Percentiles rank a stretch among this genome's conserved stretches.
Evolutionary conservation across 2,329 filamentous ascomycete genomes (phyloP).

Genomic region (Coniochaeta sp.): DNA sequence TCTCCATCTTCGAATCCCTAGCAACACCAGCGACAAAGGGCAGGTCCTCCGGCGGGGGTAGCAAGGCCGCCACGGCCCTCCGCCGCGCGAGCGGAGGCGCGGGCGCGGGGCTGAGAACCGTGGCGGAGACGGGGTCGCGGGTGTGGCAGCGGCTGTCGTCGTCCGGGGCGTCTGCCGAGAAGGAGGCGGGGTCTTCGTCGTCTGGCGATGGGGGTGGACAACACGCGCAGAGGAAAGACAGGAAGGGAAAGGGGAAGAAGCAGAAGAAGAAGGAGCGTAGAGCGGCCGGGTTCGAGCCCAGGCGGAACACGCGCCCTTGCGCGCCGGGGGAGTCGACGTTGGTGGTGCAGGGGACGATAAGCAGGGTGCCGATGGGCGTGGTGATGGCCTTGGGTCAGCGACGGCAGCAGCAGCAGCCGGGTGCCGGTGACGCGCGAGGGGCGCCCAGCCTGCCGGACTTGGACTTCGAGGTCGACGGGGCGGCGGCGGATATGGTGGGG

Average conservation of each 20-base stretch:
- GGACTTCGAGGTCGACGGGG: conserved; percentile 1
- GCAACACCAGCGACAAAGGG: neutral
- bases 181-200: too few relatives aligned
- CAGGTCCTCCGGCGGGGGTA: neutral
- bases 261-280: neutral
- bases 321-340: conserved; percentile 5
- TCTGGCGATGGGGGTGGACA: too few relatives aligned
- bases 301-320: neutral
- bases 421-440: neutral
- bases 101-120: neutral
- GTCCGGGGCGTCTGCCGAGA: too few relatives aligned
- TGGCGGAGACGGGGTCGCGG: neutral
- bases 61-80: neutral
- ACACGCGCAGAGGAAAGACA: too few relatives aligned
- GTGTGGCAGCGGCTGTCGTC: neutral
- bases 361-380: neutral
- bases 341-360: conserved; percentile 5
- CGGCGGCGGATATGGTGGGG: neutral
- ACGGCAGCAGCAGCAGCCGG: neutral
- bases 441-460: neutral
- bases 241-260: neutral
- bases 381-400: too few relatives aligned
- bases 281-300: neutral
- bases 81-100: neutral
- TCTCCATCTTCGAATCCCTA: conserved; percentile 18